A percentile compares a stretch with the other conserved stretches of the same genome.
Conservation (phyloP, 768 basidiomycete species). For the Rickenella mellea region DNA sequence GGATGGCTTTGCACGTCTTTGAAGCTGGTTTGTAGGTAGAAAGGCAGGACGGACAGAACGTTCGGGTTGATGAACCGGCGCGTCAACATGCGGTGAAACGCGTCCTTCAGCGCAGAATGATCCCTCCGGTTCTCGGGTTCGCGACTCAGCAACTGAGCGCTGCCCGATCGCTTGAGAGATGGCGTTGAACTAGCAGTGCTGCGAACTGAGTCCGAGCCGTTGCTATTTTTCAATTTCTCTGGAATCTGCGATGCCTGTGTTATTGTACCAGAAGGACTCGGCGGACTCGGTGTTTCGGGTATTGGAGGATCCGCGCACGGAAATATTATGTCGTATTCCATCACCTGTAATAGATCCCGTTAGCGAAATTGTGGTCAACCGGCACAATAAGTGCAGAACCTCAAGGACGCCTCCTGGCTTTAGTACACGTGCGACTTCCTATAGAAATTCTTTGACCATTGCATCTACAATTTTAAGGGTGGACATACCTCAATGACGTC, state of each 20-base stretch:
- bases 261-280: no score
- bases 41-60: slow-evolving; percentile 51
- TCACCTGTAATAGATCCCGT: slow-evolving; percentile 60
- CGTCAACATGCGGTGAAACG: slow-evolving; percentile 63
- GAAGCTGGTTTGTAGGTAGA: slow-evolving; percentile 55
- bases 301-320: slow-evolving; percentile 29
- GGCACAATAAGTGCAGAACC: not conserved
- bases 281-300: slow-evolving; percentile 10
- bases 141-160: not conserved
- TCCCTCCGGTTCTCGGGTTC: slow-evolving; percentile 27
- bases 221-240: not conserved
- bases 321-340: slow-evolving; percentile 69
- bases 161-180: not conserved
- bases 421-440: not conserved
- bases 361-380: slow-evolving; percentile 34
- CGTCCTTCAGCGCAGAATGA: slow-evolving; percentile 48
- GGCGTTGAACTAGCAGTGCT: not conserved
- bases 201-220: not conserved
- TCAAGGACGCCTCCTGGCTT: not conserved
- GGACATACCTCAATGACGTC: slow-evolving; percentile 47
- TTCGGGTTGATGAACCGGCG: slow-evolving; percentile 45
- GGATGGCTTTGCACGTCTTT: slow-evolving; percentile 39
- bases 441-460: not conserved
- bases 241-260: not conserved
- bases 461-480: no score